Conservation (phyloP, 139 green algal genomes). For the Closterium sp. region DNA sequence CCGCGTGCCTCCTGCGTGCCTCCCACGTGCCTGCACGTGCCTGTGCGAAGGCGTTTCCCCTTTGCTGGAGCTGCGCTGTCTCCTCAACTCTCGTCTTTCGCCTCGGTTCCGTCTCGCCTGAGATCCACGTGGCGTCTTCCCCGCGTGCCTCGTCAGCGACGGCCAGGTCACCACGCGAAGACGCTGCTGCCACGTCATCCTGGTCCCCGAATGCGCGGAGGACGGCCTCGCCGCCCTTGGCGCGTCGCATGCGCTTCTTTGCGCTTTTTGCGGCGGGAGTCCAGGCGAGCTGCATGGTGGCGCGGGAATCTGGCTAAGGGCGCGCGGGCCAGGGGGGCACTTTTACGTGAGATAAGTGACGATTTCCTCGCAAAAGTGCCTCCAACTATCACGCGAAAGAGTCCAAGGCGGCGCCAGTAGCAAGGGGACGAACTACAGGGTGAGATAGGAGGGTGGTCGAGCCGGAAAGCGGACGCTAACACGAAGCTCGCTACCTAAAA, state of each 20-base stretch:
- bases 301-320: background rate
- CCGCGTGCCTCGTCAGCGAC: background rate
- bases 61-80: constrained; percentile 12
- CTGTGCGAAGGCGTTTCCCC: constrained; percentile 22
- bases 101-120: background rate
- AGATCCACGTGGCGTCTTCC: background rate
- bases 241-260: background rate
- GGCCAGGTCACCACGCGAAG: background rate
- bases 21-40: background rate
- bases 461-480: background rate
- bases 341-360: background rate
- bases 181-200: background rate
- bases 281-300: background rate
- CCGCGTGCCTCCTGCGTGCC: background rate
- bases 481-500: background rate
- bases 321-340: too few species aligned
- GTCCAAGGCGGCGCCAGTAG: background rate
- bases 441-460: background rate
- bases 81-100: background rate
- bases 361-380: background rate
- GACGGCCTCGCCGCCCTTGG: background rate
- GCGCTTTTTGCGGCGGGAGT: background rate
- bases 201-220: background rate
- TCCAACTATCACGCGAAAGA: background rate
- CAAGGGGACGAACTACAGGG: background rate